Evolutionary conservation across 2,329 filamentous ascomycete species (phyloP), one percentile per base, ranked within the genome.

Genomic region (Monilinia aucupariae): DNA sequence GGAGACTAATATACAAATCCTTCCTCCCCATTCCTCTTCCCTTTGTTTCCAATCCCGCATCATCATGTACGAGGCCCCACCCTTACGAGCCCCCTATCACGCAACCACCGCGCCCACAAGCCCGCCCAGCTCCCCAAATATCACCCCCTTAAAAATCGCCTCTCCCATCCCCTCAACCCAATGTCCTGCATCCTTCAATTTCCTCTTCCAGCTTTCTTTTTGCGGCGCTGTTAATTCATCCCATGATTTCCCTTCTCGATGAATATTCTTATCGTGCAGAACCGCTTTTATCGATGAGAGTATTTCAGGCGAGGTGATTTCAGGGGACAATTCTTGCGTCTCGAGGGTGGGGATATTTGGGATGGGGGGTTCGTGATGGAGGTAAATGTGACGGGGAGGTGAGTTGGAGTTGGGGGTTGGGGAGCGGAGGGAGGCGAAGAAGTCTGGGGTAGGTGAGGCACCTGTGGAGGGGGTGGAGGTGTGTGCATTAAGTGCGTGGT

Each of bases 41-140:
- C 15, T 2, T 43, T 20, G 17, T n/a, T 43, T 20, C 20, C 41
- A n/a, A 50, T 50, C 5, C 32, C 27, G 22, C 34, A 25, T 22
- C 0, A 22, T 43, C 22, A 4, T 15, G 4, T 22, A 12, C 37
- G 4, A 8, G n/a, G 22, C 25, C 8, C 17, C 5, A 4, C 4
- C 17, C n/a, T 59, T 49, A 13, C 49, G 30, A 5, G 53, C 51
- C 60, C 17, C 41, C 68, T 48, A 62, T n/a, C n/a, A n/a, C n/a
- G n/a, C 65, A 62, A 70, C 70, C 63, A 67, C 70, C 10, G 64
- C 59, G 10, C 70, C 72, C 2, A 74, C 68, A 12, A 67, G 66
- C 3, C 68, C 72, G 10, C 66, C 71, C 49, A 75, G 53, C 62
- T 73, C 71, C 25, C 71, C 69, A 71, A 74, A 75, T 9, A 74